Conservation (phyloP, 306 rosid genomes). For the Astragalus membranaceus region DNA sequence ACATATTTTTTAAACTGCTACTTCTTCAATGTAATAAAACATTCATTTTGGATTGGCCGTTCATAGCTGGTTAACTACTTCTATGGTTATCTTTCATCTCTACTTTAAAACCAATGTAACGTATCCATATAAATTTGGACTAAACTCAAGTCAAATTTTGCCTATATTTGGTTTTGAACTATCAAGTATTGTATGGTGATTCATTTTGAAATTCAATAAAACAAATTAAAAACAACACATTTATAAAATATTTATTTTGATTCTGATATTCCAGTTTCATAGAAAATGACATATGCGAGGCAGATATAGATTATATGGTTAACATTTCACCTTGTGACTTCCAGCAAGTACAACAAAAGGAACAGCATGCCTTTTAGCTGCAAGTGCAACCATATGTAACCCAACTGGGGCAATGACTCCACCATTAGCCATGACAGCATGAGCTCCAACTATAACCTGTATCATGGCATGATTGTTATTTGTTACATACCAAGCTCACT, state of each 20-base stretch:
- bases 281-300: background rate
- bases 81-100: background rate
- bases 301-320: background rate
- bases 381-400: conserved; percentile 96
- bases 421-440: conserved; percentile 99
- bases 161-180: background rate
- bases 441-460: conserved; percentile 98
- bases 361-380: conserved; percentile 95
- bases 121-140: background rate
- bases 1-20: background rate
- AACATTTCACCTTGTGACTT: conserved; percentile 80
- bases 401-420: conserved; percentile 95
- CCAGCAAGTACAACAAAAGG: conserved; percentile 99
- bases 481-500: background rate
- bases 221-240: background rate
- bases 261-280: background rate
- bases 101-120: background rate
- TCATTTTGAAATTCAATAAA: background rate
- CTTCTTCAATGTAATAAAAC: background rate
- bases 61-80: background rate
- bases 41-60: background rate
- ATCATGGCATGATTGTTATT: conserved; percentile 18
- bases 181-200: conserved; percentile 1
- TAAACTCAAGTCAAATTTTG: background rate
- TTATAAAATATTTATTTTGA: background rate